phyloP scores from a whole-genome alignment of 208 protist species.

The Borovskyia barvae region DNA sequence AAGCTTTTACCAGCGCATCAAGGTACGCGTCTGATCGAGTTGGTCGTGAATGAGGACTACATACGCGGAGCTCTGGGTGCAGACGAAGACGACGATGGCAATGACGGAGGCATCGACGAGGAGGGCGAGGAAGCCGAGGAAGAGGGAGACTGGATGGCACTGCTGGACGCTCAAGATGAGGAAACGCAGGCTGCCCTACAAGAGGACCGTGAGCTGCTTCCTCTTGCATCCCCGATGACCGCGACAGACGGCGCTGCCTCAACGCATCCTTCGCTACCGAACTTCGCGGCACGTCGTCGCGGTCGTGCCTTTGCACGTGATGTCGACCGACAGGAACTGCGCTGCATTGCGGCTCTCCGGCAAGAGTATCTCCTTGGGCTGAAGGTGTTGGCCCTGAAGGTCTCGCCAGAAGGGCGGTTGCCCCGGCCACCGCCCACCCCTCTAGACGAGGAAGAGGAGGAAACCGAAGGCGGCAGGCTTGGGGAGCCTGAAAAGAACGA shows the following conservation, averaged over 20 bases:
- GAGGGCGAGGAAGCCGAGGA: constrained; percentile 41
- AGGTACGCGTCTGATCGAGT: background rate
- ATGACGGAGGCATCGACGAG: constrained; percentile 31
- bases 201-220: constrained; percentile 22
- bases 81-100: constrained; percentile 6
- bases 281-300: constrained; percentile 26
- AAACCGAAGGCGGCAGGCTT: constrained; percentile 13
- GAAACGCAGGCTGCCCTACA: constrained; percentile 13
- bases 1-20: background rate
- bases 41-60: constrained; percentile 33
- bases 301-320: constrained; percentile 28
- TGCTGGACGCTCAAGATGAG: constrained; percentile 18
- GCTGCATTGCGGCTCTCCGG: constrained; percentile 54
- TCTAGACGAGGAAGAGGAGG: constrained; percentile 44
- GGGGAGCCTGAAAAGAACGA: background rate
- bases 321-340: constrained; percentile 42
- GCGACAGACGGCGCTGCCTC: background rate
- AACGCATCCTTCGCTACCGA: background rate
- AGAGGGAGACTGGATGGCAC: constrained; percentile 11
- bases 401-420: constrained; percentile 46
- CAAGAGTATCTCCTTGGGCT: constrained; percentile 64
- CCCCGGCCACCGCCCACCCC: constrained; percentile 29
- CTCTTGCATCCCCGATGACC: background rate
- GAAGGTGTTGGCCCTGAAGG: constrained; percentile 45
- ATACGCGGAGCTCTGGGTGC: constrained; percentile 32